Base-by-base conservation (phyloP, 371 early-diverging fungal species). In the Mucor irregularis region DNA sequence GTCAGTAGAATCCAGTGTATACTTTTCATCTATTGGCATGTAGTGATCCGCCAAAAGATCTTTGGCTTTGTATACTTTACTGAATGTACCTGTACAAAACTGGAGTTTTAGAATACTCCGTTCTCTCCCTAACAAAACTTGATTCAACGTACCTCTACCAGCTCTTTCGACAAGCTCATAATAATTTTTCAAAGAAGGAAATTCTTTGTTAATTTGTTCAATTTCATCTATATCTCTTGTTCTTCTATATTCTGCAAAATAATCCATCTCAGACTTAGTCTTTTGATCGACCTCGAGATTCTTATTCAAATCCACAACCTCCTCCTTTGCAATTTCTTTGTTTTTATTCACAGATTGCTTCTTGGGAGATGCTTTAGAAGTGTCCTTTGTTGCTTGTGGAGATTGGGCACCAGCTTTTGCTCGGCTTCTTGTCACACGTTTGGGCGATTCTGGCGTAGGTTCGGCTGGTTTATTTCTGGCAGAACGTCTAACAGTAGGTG, bases 101-200 rank as follows among this genome's bases (percentile, higher is more conserved):
- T n/a, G n/a, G n/a, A n/a, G n/a, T n/a, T n/a, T n/a, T n/a, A n/a
- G n/a, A n/a, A n/a, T n/a, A n/a, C n/a, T n/a, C n/a, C n/a, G n/a
- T n/a, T 92, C 92, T 24, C 86, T 63, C 5, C 95, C 98, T 59
- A 90, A 90, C 75, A 93, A 98, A 6, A 98, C 98, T 0, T 86
- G 83, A 61, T 93, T 92, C 67, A 98, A 97, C 0, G 98, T 94
- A 21, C 99, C 92, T 34, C 40, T 56, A 2, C 92, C 92, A 49
- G 88, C 84, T 69, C 87, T 87, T 33, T 80, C 81, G 11, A 91
- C 29, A 10, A 92, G 68, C 24, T 75, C 56, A 57, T 86, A 94
- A 49, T 81, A 73, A 1, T 74, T 68, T 16, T 73, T 55, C 1
- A 87, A 50, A 0, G 71, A 71, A 5, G 85, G 82, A 34, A 87